phyloP scores from a whole-genome alignment of 805 yeast genomes.

The Teunomyces gatunensis region DNA sequence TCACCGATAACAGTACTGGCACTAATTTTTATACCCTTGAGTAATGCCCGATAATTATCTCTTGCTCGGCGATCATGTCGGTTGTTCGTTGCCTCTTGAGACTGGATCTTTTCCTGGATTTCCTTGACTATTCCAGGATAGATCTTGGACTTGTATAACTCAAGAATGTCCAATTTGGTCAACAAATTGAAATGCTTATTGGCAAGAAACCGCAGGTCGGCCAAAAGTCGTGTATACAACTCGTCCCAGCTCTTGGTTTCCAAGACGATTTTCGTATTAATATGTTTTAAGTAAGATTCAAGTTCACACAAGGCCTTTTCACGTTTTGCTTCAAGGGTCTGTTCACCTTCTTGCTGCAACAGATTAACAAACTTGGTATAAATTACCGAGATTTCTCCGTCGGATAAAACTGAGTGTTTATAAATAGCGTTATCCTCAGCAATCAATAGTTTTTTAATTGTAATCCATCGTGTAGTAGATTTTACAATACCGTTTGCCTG shows the following conservation, averaged over 20 bases:
- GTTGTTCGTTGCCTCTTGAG: constrained; percentile 39
- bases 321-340: constrained; percentile 24
- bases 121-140: constrained; percentile 24
- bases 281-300: constrained; percentile 45
- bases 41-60: constrained; percentile 49
- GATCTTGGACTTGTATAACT: constrained; percentile 43
- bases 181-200: constrained; percentile 54
- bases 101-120: constrained; percentile 19
- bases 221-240: constrained; percentile 31
- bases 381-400: constrained; percentile 51
- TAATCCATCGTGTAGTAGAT: constrained; percentile 63
- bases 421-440: constrained; percentile 65
- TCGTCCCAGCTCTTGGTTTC: constrained; percentile 38
- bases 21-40: constrained; percentile 42
- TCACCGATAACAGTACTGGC: constrained; percentile 63
- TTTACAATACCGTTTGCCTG: constrained; percentile 36
- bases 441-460: constrained; percentile 47
- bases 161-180: constrained; percentile 58
- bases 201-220: constrained; percentile 55
- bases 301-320: constrained; percentile 53
- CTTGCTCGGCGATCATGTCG: constrained; percentile 66
- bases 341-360: constrained; percentile 32
- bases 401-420: constrained; percentile 57
- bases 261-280: constrained; percentile 27
- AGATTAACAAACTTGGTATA: constrained; percentile 49